Conservation (phyloP, 805 yeast species). For the Saccharomycopsis babjevae region DNA sequence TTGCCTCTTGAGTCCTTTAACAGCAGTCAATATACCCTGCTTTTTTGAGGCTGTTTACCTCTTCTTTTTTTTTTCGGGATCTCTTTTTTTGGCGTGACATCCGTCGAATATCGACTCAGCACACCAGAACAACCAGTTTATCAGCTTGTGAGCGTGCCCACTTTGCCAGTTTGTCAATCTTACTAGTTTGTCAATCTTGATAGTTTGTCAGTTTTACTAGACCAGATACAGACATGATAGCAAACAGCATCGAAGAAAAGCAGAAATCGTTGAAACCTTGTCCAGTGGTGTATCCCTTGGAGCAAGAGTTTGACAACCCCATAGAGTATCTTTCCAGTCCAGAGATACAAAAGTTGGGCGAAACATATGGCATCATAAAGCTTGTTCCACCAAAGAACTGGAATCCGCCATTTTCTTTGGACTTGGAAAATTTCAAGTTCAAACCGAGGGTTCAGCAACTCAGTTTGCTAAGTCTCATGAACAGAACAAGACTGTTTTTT, state of each 20-base stretch:
- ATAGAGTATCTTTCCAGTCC: conserved; percentile 50
- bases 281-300: conserved; percentile 50
- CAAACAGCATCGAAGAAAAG: not conserved
- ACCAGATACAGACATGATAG: not conserved
- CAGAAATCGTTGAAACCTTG: conserved; percentile 19
- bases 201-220: no score
- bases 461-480: conserved; percentile 51
- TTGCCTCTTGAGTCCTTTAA: no score
- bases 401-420: conserved; percentile 44
- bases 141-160: no score
- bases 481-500: conserved; percentile 55
- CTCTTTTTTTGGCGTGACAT: no score
- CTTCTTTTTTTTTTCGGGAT: no score
- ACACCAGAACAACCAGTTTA: no score
- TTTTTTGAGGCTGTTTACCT: no score
- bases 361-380: conserved; percentile 63
- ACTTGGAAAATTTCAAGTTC: conserved; percentile 44
- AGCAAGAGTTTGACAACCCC: conserved; percentile 53
- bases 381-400: conserved; percentile 49
- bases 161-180: no score
- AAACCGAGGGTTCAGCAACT: conserved; percentile 61
- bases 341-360: conserved; percentile 35
- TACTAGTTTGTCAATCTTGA: no score
- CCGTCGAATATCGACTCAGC: no score
- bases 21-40: no score